Base-by-base conservation (phyloP, 768 basidiomycete species). In the Leucocoprinus sp. region DNA sequence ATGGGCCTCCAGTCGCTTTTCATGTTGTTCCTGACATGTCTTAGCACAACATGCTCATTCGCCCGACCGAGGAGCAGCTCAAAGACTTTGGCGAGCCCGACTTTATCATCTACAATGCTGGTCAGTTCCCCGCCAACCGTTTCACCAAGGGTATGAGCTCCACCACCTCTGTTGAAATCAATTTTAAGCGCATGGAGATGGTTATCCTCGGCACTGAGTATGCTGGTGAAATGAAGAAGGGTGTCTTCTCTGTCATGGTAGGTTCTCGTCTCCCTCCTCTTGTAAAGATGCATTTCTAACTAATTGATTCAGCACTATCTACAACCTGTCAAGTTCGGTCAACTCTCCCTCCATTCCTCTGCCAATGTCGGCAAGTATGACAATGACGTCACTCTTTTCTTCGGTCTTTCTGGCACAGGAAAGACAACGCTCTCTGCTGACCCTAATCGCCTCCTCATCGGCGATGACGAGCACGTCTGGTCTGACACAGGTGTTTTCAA, bases 141-240 rank as follows among this genome's bases (percentile, higher is more conserved):
- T 98, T 98, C 78, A 99, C 96, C 50, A 92, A 96, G 73, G 96
- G 96, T 66, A 98, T 98, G 96, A 95, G 91, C 51, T 96, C 93
- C 8, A 90, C 93, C 23, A 98, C 96, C 5, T 96, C 93, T 2
- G 95, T 99, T 40, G 95, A 97, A 70, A 91, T 99, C 74, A 99
- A 99, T 79, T 98, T 99, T 70, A 96, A 96, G 75, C 89, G 96
- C 31, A 96, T 93, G 92, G 96, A 99, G 67, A 99, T 99, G 96
- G 95, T 99, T 58, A 98, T 99, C 60, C 89, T 99, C 56, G 95
- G 89, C 45, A 95, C 92, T 21, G 93, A 97, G 62, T 97, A 97
- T 60, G 93, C 93, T 23, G 93, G 93, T 41, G 93, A 99, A 73
- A 99, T 99, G 96, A 99, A 99, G 74, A 99, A 99, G 80, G 96